Conservation (phyloP, 768 basidiomycete species). For the Leccinum subtestaceum region DNA sequence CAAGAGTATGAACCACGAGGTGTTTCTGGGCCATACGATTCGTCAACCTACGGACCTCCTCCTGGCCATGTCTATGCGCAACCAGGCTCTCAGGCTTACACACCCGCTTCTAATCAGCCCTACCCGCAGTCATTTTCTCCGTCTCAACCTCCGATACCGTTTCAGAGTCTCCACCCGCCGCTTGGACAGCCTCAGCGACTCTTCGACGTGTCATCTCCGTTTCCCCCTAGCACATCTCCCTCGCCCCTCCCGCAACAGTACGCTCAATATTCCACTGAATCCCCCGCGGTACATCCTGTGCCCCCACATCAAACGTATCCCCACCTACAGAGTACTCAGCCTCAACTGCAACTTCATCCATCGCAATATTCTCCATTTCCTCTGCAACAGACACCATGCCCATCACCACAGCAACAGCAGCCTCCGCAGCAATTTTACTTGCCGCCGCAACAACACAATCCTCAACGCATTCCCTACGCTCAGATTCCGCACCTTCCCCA, state of each 20-base stretch:
- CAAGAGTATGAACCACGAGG: not conserved
- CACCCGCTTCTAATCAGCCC: slow-evolving; percentile 1
- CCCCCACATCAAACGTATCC: slow-evolving; percentile 15
- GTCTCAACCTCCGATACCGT: slow-evolving; percentile 7
- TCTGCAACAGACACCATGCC: slow-evolving; percentile 8
- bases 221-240: not conserved
- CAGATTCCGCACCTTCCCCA: slow-evolving; percentile 14
- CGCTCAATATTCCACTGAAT: slow-evolving; percentile 9
- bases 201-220: not conserved
- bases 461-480: slow-evolving; percentile 16
- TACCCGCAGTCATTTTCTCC: slow-evolving; percentile 7
- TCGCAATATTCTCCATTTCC: not conserved
- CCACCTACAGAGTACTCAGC: slow-evolving; percentile 5
- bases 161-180: slow-evolving; percentile 9
- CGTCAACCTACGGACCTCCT: slow-evolving; percentile 6
- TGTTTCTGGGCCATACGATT: not conserved
- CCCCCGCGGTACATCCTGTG: slow-evolving; percentile 10
- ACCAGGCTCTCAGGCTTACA: slow-evolving; percentile 11
- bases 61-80: slow-evolving; percentile 12
- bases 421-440: slow-evolving; percentile 4
- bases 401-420: slow-evolving; percentile 15
- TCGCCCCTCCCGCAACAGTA: slow-evolving; percentile 16
- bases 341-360: slow-evolving; percentile 10
- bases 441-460: slow-evolving; percentile 11
- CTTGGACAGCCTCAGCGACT: slow-evolving; percentile 16